Conservation (phyloP, 2,329 filamentous ascomycete species). For the Golovinomyces cichoracearum region DNA sequence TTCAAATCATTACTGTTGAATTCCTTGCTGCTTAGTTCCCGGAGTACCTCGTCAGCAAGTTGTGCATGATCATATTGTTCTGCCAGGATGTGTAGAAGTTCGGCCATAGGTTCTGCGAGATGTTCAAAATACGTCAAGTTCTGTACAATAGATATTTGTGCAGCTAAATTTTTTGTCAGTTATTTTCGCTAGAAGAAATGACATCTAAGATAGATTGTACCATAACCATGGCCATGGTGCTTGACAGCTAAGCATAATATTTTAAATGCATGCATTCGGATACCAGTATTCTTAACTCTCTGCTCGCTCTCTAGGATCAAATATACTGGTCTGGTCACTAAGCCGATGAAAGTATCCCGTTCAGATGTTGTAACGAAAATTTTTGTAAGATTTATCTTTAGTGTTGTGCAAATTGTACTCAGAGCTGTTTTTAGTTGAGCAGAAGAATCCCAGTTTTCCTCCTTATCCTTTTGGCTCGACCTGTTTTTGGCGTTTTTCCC, state of each 20-base stretch:
- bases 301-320: slow-evolving; percentile 84
- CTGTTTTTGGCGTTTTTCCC: slow-evolving; percentile 48
- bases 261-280: slow-evolving; percentile 93
- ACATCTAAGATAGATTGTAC: slow-evolving; percentile 22
- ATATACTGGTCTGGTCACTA: slow-evolving; percentile 83
- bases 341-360: slow-evolving; percentile 73
- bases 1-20: slow-evolving; percentile 92
- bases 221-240: slow-evolving; percentile 89
- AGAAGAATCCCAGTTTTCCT: slow-evolving; percentile 69
- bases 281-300: slow-evolving; percentile 62
- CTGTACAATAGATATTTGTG: slow-evolving; percentile 93
- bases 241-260: slow-evolving; percentile 91
- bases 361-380: slow-evolving; percentile 94
- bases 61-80: slow-evolving; percentile 97
- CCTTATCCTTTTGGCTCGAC: slow-evolving; percentile 33
- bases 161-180: slow-evolving; percentile 30
- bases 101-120: slow-evolving; percentile 95
- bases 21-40: slow-evolving; percentile 88
- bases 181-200: neutral
- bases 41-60: slow-evolving; percentile 72
- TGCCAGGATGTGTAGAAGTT: slow-evolving; percentile 82
- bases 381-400: slow-evolving; percentile 72
- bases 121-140: slow-evolving; percentile 97
- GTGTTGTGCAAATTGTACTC: slow-evolving; percentile 83
- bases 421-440: slow-evolving; percentile 67